These are phyloP conservation scores for Wickerhamomyces sp. DNA, from an alignment of 1,139 yeast genomes.

Conservation along the genomic window DNA sequence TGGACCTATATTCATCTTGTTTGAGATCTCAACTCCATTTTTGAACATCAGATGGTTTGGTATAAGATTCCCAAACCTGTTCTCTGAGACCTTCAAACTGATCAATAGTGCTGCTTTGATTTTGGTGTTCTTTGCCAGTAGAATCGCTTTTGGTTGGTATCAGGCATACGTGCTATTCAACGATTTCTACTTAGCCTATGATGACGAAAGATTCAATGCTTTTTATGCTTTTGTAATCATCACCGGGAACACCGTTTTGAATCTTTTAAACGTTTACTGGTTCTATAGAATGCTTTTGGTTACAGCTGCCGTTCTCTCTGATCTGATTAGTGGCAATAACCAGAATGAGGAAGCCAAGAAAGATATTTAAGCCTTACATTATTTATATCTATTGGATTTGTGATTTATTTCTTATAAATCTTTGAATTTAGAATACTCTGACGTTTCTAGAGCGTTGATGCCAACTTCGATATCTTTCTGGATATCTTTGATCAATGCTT, in stretches of 20 bases:
- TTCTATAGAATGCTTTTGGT: slow-evolving; percentile 78
- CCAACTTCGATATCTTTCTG: slow-evolving; percentile 75
- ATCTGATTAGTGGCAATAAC: slow-evolving; percentile 20
- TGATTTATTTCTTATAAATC: slow-evolving; percentile 6
- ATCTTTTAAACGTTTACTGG: slow-evolving; percentile 70
- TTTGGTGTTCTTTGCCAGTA: slow-evolving; percentile 63
- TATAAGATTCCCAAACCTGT: slow-evolving; percentile 59
- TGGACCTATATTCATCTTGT: slow-evolving; percentile 77
- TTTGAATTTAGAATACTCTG: slow-evolving; percentile 27
- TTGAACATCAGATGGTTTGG: slow-evolving; percentile 91
- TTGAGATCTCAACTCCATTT: slow-evolving; percentile 92
- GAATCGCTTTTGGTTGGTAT: slow-evolving; percentile 88
- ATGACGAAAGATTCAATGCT: slow-evolving; percentile 39
- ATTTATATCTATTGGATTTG: not conserved
- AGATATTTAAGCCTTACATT: slow-evolving; percentile 14
- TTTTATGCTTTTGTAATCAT: slow-evolving; percentile 49
- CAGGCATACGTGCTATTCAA: slow-evolving; percentile 51
- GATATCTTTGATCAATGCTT: slow-evolving; percentile 84
- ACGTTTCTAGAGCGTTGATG: slow-evolving; percentile 38
- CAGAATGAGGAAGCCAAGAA: slow-evolving; percentile 22
- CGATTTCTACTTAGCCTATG: slow-evolving; percentile 43
- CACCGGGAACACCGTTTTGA: slow-evolving; percentile 58
- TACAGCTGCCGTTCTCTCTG: slow-evolving; percentile 38
- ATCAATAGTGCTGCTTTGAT: slow-evolving; percentile 71
- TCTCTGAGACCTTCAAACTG: slow-evolving; percentile 47